Percentiles rank a stretch among this genome's conserved stretches.
Conservation (phyloP, 345 rosid genomes). For the Cardamine resedifolia region DNA sequence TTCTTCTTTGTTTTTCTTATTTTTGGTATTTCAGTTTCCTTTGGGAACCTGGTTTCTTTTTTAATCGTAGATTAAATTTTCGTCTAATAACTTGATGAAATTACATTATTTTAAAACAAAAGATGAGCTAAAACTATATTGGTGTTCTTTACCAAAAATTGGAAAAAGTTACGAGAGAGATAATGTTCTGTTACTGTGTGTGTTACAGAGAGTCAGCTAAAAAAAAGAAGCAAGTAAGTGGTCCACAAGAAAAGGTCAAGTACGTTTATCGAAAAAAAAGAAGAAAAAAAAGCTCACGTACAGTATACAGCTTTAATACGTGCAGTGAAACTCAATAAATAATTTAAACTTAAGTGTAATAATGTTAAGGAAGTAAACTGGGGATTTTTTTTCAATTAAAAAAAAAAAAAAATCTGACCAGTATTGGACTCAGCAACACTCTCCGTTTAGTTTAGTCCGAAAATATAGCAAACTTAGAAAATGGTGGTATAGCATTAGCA, state of each 20-base stretch:
- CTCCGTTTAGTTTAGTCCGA: background rate
- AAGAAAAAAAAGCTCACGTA: background rate
- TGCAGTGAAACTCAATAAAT: background rate
- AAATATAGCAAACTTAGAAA: background rate
- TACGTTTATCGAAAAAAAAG: background rate
- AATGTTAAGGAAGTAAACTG: background rate
- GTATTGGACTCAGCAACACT: background rate
- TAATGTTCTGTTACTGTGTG: background rate
- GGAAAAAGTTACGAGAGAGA: background rate
- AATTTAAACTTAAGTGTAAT: no score
- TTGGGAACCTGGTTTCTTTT: background rate
- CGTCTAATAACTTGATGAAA: background rate
- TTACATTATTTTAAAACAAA: background rate
- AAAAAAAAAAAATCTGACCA: background rate
- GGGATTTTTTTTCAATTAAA: background rate
- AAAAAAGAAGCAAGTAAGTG: background rate
- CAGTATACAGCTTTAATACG: background rate
- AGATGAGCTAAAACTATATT: background rate
- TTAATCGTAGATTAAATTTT: background rate
- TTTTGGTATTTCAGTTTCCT: background rate
- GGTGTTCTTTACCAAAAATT: background rate
- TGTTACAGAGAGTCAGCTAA: background rate
- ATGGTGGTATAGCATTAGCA: no score
- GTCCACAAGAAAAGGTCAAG: background rate
- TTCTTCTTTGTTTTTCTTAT: background rate